These are phyloP conservation scores for Pestalotiopsis sp. DNA, from an alignment of 2,329 filamentous ascomycete genomes.

Conservation along the genomic window DNA sequence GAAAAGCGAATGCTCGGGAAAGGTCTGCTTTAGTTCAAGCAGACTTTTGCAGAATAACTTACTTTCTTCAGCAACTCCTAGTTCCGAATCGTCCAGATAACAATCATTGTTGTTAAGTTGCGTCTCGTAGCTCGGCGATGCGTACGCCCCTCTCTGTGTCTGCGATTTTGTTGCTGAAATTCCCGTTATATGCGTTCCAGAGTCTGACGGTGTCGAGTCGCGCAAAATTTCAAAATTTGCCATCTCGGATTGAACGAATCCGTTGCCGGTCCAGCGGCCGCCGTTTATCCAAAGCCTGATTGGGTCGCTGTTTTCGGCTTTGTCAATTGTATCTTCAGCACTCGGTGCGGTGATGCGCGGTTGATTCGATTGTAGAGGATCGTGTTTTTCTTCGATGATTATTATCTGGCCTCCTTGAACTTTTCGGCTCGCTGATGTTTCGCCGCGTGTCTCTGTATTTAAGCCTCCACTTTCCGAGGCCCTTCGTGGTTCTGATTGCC, in stretches of 20 bases:
- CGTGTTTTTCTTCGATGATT: not conserved
- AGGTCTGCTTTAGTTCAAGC: not conserved
- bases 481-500: not conserved
- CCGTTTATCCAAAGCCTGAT: slow-evolving; percentile 22
- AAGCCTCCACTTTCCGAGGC: not conserved
- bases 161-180: not conserved
- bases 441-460: not conserved
- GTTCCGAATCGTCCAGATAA: not conserved
- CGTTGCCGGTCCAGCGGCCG: slow-evolving; percentile 24
- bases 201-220: not conserved
- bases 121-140: not conserved
- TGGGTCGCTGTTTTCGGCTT: slow-evolving; percentile 8
- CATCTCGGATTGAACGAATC: slow-evolving; percentile 33
- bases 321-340: not conserved
- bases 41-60: not conserved
- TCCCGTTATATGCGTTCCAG: not conserved
- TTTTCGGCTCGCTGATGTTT: not conserved
- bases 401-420: not conserved
- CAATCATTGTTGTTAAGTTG: not conserved
- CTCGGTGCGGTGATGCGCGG: not conserved
- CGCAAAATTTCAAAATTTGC: slow-evolving; percentile 18
- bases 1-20: not conserved
- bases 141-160: not conserved
- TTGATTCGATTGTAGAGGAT: not conserved
- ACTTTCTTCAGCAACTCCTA: not conserved